Conservation (phyloP, 2,329 filamentous ascomycete species). For the Tolypocladium amazonense region DNA sequence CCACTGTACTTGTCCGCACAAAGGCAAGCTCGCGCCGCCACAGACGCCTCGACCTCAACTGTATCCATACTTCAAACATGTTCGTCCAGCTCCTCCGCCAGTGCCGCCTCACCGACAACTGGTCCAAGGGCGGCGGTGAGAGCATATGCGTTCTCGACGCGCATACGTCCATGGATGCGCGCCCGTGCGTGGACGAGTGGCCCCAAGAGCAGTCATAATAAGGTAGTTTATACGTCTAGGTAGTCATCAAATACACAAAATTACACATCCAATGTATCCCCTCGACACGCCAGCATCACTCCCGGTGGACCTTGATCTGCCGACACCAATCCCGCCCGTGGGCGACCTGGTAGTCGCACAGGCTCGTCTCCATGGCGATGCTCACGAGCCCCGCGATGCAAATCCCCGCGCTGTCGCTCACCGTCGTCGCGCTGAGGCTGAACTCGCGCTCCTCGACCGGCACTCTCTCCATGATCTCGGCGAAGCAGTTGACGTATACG, state of each 20-base stretch:
- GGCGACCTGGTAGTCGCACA: slow-evolving; percentile 78
- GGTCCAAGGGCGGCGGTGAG: background rate
- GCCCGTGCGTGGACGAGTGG: background rate
- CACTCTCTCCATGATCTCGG: slow-evolving; percentile 81
- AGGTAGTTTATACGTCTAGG: background rate
- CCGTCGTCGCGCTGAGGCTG: slow-evolving; percentile 77
- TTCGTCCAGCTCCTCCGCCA: too few species aligned
- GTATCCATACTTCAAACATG: background rate
- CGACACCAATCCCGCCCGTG: slow-evolving; percentile 69
- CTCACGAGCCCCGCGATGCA: slow-evolving; percentile 78
- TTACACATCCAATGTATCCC: background rate
- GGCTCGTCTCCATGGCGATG: slow-evolving; percentile 68
- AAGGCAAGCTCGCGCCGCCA: too few species aligned
- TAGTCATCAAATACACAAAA: background rate
- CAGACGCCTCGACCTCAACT: background rate
- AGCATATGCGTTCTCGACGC: background rate
- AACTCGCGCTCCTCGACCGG: slow-evolving; percentile 75
- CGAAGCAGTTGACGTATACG: slow-evolving; percentile 94
- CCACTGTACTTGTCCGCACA: too few species aligned
- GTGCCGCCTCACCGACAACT: background rate
- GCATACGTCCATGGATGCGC: background rate
- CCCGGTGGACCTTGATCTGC: slow-evolving; percentile 31
- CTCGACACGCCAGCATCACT: background rate
- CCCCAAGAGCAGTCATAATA: background rate
- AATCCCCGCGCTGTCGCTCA: slow-evolving; percentile 86